phyloP scores from a whole-genome alignment of 2,329 filamentous ascomycete genomes.

The Pezicula radicicola region DNA sequence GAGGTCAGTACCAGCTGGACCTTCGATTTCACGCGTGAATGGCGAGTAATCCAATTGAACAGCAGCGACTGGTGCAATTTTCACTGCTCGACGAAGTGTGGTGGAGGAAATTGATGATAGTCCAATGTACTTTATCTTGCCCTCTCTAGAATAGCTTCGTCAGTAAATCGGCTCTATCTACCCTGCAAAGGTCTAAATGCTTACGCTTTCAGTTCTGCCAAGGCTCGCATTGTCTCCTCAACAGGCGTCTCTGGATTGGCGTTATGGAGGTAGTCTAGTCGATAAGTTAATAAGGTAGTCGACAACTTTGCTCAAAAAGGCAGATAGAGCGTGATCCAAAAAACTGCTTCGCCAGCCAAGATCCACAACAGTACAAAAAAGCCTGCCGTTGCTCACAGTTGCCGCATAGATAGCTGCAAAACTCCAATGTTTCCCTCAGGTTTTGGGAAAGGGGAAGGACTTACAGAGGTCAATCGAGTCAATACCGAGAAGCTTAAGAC shows the following conservation, averaged over 20 bases:
- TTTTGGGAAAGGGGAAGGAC: background rate
- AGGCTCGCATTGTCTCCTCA: slow-evolving; percentile 37
- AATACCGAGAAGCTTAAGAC: slow-evolving; percentile 35
- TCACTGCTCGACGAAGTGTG: slow-evolving; percentile 48
- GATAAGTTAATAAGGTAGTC: background rate
- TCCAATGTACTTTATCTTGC: slow-evolving; percentile 55
- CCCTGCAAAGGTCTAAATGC: background rate
- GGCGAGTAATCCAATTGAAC: slow-evolving; percentile 52
- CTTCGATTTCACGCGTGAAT: slow-evolving; percentile 56
- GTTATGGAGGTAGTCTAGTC: slow-evolving; percentile 33
- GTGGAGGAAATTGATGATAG: slow-evolving; percentile 46
- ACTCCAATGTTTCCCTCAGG: too few relatives aligned
- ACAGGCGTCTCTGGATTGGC: slow-evolving; percentile 33
- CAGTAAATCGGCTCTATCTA: background rate
- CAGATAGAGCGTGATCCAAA: too few relatives aligned
- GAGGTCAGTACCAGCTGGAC: slow-evolving; percentile 33
- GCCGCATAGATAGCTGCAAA: too few relatives aligned
- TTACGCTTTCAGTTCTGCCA: slow-evolving; percentile 33
- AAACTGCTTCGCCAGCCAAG: too few relatives aligned
- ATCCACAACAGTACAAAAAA: too few relatives aligned
- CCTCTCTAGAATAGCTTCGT: slow-evolving; percentile 31
- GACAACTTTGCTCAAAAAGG: background rate
- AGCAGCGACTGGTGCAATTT: slow-evolving; percentile 45
- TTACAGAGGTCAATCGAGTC: slow-evolving; percentile 32
- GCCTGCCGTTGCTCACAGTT: too few relatives aligned